phyloP scores from a whole-genome alignment of 371 early-diverging fungal genomes.

The Rhizomucor pusillus region DNA sequence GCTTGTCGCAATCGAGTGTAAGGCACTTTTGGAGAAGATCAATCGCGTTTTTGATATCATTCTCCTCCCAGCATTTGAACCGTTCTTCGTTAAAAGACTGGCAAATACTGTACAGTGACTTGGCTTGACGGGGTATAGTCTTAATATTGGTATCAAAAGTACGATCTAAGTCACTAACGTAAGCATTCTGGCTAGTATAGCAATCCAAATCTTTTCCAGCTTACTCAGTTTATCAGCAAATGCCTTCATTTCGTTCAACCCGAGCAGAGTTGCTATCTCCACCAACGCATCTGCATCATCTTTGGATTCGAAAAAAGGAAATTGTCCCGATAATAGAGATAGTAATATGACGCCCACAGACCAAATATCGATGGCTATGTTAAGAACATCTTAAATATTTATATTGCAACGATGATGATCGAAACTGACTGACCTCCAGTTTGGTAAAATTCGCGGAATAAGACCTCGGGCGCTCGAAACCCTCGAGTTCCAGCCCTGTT shows the following conservation, averaged over 20 bases:
- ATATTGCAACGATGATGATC: too few relatives aligned
- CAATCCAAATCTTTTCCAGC: neutral
- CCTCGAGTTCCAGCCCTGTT: conserved; percentile 98
- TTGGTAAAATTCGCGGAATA: conserved; percentile 84
- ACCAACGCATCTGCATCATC: conserved; percentile 91
- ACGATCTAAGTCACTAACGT: conserved; percentile 40
- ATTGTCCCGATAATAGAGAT: conserved; percentile 77
- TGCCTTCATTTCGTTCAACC: conserved; percentile 75
- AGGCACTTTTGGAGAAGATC: conserved; percentile 18
- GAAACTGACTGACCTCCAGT: conserved; percentile 58
- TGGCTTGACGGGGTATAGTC: conserved; percentile 39
- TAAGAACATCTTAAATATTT: too few relatives aligned
- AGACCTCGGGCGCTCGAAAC: conserved; percentile 97
- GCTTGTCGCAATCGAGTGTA: conserved; percentile 11
- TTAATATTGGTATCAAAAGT: conserved; percentile 60
- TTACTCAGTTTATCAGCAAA: conserved; percentile 40
- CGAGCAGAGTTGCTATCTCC: conserved; percentile 91
- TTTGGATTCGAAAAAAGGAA: conserved; percentile 91
- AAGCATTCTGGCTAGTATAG: neutral
- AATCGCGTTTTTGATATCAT: conserved; percentile 10
- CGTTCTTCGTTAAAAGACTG: conserved; percentile 22
- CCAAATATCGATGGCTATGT: conserved; percentile 89
- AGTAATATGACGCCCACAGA: conserved; percentile 93
- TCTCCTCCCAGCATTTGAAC: conserved; percentile 9
- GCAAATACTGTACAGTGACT: conserved; percentile 38